phyloP scores from a whole-genome alignment of 2,329 filamentous ascomycete species.

The Sarocladiaceae sp. region DNA sequence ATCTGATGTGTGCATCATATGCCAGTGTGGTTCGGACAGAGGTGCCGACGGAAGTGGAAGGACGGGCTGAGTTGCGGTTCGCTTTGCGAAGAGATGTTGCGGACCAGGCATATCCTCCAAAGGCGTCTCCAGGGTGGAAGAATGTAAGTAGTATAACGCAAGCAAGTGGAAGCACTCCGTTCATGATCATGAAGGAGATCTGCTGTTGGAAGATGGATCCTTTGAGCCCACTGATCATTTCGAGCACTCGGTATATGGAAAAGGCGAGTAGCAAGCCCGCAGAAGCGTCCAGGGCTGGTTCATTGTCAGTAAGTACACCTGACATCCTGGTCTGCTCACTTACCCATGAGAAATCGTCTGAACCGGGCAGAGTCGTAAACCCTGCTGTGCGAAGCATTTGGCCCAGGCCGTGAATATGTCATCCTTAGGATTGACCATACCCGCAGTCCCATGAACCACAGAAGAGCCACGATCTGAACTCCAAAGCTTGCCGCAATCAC shows the following conservation, averaged over 20 bases:
- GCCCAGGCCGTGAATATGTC: constrained; percentile 28
- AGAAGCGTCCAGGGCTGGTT: constrained; percentile 32
- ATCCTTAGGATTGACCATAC: constrained; percentile 37
- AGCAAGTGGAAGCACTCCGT: constrained; percentile 36
- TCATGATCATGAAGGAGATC: constrained; percentile 32
- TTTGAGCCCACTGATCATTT: constrained; percentile 31
- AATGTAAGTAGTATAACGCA: constrained; percentile 29
- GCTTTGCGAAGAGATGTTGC: constrained; percentile 26
- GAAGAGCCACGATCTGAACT: constrained; percentile 37
- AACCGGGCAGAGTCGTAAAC: constrained; percentile 40
- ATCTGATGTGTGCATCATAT: constrained; percentile 25
- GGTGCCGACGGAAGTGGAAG: not conserved
- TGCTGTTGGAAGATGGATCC: constrained; percentile 33
- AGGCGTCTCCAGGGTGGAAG: constrained; percentile 34
- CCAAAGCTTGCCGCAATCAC: constrained; percentile 41
- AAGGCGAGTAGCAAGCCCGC: constrained; percentile 33
- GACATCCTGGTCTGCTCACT: too few relatives aligned
- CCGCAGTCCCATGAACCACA: constrained; percentile 33
- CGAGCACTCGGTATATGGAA: constrained; percentile 36
- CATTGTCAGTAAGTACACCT: not conserved
- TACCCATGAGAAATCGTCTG: constrained; percentile 41
- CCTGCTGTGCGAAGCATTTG: constrained; percentile 33
- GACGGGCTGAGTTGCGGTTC: not conserved
- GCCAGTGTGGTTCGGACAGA: constrained; percentile 3
- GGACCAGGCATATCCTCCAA: constrained; percentile 33